Evolutionary conservation across 2,329 filamentous ascomycete genomes (phyloP), one percentile per base, ranked within the genome.

Genomic region (Didymella keratinophila): DNA sequence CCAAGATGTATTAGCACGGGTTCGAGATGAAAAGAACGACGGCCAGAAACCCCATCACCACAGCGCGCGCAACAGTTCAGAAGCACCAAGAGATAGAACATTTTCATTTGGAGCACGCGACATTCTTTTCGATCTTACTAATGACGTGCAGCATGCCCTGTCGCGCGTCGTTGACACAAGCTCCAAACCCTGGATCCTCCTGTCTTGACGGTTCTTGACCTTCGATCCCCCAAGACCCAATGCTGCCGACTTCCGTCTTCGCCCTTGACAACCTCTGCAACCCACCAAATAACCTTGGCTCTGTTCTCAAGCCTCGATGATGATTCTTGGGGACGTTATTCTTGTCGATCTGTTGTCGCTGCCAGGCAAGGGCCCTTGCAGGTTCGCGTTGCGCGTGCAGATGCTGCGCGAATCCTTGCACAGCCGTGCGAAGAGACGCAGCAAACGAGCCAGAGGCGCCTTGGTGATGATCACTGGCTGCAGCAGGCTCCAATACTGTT

Each of bases 221-320:
- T n/a, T 53, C 28, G 11, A 25, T 45, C 30, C 23, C 16, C 57
- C 60, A 58, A 65, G 60, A 52, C 60, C 16, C 25, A 51, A 27
- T 32, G 34, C 14, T 63, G 60, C 62, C 60, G 61, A 59, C 58
- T 61, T 61, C 61, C 60, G 53, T 64, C 60, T 54, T 62, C 37
- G 48, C 53, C 34, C 28, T 61, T 49, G 52, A 58, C 52, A 20
- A 44, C 45, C 11, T 49, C 36, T 36, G 20, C 30, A 57, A 50
- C 47, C 52, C 51, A 30, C 48, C 51, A 30, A 47, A 36, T 18
- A 20, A 42, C 16, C 47, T 59, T 60, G 57, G 52, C 52, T 52
- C 12, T 32, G 2, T 21, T 32, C 14, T 16, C 30, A 60, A 59
- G 52, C 56, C 52, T 59, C 47, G n/a, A 2, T 25, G 4, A 47